Base-by-base conservation (phyloP, 2,329 filamentous ascomycete species). In the Diplodia intermedia region DNA sequence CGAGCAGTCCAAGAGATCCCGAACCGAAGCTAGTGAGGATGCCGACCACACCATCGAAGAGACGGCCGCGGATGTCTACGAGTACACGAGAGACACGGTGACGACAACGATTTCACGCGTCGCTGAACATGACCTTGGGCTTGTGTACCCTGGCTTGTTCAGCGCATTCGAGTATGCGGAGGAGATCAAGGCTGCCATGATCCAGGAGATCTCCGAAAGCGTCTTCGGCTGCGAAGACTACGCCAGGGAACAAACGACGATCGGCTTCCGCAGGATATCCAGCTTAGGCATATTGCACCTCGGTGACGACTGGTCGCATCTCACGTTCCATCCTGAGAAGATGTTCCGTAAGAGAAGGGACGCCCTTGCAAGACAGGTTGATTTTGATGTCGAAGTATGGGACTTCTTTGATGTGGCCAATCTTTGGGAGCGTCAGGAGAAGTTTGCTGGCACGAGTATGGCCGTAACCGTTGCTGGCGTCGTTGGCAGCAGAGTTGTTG, bases 271-370 rank as follows among this genome's bases (percentile, higher is more conserved):
- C 71, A 86, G 89, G 47, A 96, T 98, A 79, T 96, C 96, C 77
- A 90, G 93, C 72, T 86, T 98, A 1, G 95, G 95, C 31, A 83
- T 98, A 18, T 78, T 94, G 43, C 94, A 99, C 77, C 88, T 98
- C 6, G 94, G 94, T 11, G 89, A 95, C 73, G 91, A 94, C 73
- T 76, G 78, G 67, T 86, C 91, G 26, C 91, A 94, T 73, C 87
- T 97, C 55, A 92, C 89, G 72, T 97, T 99, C 88, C 89, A 91
- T 36, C 89, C 93, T 1, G 93, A 97, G 73, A 88, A 94, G 76
- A 98, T 99, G 95, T 99, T 98, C 84, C 89, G 89, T 69, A 89
- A 92, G 70, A 91, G 91, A 75, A 88, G 89, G 69, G 92, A 99
- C 77, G 88, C 89, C 1, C 82, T 97, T 50, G 93, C 92, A 6